Base-by-base conservation (phyloP, 345 rosid species). In the Salix koriyanagi region DNA sequence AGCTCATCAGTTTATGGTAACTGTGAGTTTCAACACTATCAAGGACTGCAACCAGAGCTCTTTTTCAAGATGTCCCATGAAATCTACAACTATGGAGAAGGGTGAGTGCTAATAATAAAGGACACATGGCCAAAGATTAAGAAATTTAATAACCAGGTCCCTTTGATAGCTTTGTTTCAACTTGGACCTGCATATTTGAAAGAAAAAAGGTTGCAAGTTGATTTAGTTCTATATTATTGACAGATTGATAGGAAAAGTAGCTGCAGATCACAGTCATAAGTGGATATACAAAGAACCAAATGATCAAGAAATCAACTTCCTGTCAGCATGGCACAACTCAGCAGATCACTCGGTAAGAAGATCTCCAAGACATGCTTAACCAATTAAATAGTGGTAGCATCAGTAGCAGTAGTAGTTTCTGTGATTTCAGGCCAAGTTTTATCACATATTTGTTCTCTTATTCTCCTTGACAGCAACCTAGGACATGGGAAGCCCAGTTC, bases 401-500 rank as follows among this genome's bases (percentile, higher is more conserved):
- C 12, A 14, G 50, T 14, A 46, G 15, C 16, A 46, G 50, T 3
- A 46, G 50, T 46, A 46, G 50, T 46, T 26, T 56, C 71, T 42
- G 37, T 76, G 56, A 48, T 68, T 61, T 69, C 69, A 76, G 56
- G 61, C 32, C 64, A 30, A 60, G 28, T 48, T 46, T 67, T 36
- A 15, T 46, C 48, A 71, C 52, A 26, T 28, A 32, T 44, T 13
- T 71, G 11, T 5, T 46, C 5, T 28, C 50, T 26, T 78, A 30
- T 25, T 3, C 68, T 34, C 72, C 37, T 83, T 48, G 76, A 67
- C 88, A 95, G 98, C 89, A 89, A 64, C 99, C 99, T 67, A 90
- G 96, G 89, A 93, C 99, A 76, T 95, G 99, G 99, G 99, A 93
- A 82, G 97, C 97, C 67, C 99, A 95, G 89, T 95, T 95, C 84